phyloP scores from a whole-genome alignment of 345 rosid species.

The Rhodamnia rubescens region DNA sequence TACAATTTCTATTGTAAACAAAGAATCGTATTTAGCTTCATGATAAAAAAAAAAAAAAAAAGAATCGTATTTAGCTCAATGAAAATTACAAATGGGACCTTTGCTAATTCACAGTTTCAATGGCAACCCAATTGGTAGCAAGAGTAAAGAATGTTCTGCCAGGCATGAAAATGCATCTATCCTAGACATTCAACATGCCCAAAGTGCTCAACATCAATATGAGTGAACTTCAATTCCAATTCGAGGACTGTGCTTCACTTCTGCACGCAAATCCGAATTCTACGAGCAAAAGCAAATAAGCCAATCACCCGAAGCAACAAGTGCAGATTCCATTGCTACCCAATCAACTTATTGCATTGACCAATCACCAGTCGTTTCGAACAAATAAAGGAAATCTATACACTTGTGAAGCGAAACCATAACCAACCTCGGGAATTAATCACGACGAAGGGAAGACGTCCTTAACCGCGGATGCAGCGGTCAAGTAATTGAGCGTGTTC shows the following conservation, averaged over 20 bases:
- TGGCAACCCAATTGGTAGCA: neutral
- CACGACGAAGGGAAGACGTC: slow-evolving; percentile 76
- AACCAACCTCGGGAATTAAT: neutral
- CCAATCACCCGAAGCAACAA: neutral
- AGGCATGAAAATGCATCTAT: neutral
- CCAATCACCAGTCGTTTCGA: neutral
- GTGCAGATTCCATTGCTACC: neutral
- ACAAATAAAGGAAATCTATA: neutral
- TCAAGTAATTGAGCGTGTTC: slow-evolving; percentile 82
- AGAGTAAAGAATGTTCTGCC: neutral
- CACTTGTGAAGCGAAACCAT: neutral
- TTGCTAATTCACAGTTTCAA: neutral
- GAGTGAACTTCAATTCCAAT: neutral
- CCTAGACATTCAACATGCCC: neutral
- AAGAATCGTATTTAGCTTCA: neutral
- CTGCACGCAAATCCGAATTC: neutral
- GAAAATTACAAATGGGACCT: neutral
- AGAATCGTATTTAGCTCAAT: neutral
- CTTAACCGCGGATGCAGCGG: slow-evolving; percentile 91
- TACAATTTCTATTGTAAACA: neutral
- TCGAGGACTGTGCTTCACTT: neutral
- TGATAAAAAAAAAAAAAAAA: too few relatives aligned
- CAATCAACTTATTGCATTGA: neutral
- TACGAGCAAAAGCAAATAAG: neutral
- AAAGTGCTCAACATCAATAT: neutral